Evolutionary conservation across 345 rosid genomes (phyloP).

Genomic region (Salix koriyanagi): DNA sequence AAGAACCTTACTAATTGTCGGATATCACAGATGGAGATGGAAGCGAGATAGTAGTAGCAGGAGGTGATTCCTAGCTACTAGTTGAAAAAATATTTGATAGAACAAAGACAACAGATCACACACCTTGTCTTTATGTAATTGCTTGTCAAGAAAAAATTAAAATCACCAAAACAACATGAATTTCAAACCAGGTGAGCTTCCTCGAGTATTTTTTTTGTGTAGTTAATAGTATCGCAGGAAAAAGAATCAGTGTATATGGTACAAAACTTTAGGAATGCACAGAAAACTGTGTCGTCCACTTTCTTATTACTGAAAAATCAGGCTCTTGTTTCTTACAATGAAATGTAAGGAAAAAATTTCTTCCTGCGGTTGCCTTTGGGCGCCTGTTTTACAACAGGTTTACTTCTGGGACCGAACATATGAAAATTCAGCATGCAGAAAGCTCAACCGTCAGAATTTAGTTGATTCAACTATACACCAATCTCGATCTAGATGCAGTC

Average conservation of each 20-base stretch:
- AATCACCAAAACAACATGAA: too few species aligned
- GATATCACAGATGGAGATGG: too few species aligned
- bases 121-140: too few species aligned
- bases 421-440: not conserved
- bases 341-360: not conserved
- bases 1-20: too few species aligned
- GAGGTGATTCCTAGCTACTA: too few species aligned
- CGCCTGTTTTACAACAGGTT: conserved; percentile 13
- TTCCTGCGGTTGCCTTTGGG: not conserved
- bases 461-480: not conserved
- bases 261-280: conserved; percentile 23
- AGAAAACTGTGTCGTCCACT: conserved; percentile 5
- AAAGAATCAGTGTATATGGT: conserved; percentile 8
- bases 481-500: not conserved
- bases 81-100: too few species aligned
- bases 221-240: not conserved
- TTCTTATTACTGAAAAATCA: not conserved
- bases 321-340: not conserved
- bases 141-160: too few species aligned
- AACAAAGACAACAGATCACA: too few species aligned
- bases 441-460: not conserved
- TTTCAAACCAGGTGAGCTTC: not conserved
- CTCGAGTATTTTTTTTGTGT: not conserved
- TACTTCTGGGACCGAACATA: not conserved
- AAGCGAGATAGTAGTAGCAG: too few species aligned